A percentile compares a stretch with the other conserved stretches of the same genome.
Evolutionary conservation across 2,329 filamentous ascomycete species (phyloP).

Genomic region (Diaporthe velutina): DNA sequence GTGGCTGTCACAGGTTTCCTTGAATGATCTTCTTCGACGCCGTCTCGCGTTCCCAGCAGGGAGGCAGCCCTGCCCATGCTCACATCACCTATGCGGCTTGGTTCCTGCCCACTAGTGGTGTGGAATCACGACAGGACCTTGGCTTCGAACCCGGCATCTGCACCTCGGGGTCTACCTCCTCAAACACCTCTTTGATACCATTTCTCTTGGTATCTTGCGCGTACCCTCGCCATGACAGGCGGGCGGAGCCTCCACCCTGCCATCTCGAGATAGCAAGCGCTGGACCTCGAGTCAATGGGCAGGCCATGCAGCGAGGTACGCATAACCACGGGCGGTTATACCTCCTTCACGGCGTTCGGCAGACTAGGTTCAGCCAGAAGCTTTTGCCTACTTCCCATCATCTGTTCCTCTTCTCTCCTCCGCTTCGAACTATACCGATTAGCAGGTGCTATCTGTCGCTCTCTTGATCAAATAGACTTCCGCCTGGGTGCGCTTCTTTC

Average conservation of each 20-base stretch:
- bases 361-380: conserved; percentile 31
- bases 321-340: conserved; percentile 28
- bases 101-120: background rate
- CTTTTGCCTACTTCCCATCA: conserved; percentile 19
- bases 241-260: background rate
- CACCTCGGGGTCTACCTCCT: conserved; percentile 35
- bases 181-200: conserved; percentile 30
- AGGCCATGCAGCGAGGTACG: background rate
- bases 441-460: conserved; percentile 5
- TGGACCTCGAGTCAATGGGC: conserved; percentile 18
- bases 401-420: conserved; percentile 15
- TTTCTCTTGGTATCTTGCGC: conserved; percentile 25
- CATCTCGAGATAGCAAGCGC: background rate
- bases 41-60: conserved; percentile 20
- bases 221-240: conserved; percentile 13
- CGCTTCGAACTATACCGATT: background rate
- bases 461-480: conserved; percentile 3
- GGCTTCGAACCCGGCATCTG: conserved; percentile 7
- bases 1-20: conserved; percentile 21
- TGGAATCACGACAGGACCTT: conserved; percentile 5
- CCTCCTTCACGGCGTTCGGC: conserved; percentile 19
- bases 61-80: conserved; percentile 20
- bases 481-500: conserved; percentile 9
- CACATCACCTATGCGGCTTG: conserved; percentile 3
- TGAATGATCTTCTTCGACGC: conserved; percentile 33